A percentile compares a stretch with the other conserved stretches of the same genome.
Evolutionary conservation across 306 rosid genomes (phyloP).

Genomic region (Glycine latifolia): DNA sequence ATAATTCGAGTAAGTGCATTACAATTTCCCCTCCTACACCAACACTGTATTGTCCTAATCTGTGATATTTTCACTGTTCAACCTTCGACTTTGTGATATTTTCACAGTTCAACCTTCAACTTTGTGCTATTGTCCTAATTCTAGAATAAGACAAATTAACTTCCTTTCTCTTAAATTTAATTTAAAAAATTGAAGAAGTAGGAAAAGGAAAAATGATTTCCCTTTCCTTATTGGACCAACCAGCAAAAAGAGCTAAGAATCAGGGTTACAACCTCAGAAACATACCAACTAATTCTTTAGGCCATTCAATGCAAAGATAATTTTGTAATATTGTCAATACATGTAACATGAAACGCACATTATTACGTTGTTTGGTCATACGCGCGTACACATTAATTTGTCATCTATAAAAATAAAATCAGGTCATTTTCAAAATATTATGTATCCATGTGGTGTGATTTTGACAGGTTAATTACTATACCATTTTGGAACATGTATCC

Average conservation of each 20-base stretch:
- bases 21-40: neutral
- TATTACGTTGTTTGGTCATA: neutral
- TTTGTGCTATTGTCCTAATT: neutral
- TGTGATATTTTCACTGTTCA: neutral
- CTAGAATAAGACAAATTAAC: neutral
- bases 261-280: conserved; percentile 28
- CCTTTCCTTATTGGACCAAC: conserved; percentile 37
- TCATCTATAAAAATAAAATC: neutral
- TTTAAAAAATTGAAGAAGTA: neutral
- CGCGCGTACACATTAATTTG: neutral
- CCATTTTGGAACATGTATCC: conserved; percentile 23
- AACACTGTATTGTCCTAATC: neutral
- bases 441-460: conserved; percentile 25
- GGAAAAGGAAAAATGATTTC: conserved; percentile 5
- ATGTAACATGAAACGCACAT: neutral
- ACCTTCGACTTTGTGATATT: neutral
- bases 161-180: neutral
- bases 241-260: conserved; percentile 16
- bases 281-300: conserved; percentile 34
- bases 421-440: conserved; percentile 14
- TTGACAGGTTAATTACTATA: conserved; percentile 39
- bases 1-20: neutral
- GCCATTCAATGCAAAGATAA: neutral
- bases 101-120: neutral
- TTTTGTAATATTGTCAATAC: neutral